Base-by-base conservation (phyloP, 2,329 filamentous ascomycete species). In the Cladosporium sp. region DNA sequence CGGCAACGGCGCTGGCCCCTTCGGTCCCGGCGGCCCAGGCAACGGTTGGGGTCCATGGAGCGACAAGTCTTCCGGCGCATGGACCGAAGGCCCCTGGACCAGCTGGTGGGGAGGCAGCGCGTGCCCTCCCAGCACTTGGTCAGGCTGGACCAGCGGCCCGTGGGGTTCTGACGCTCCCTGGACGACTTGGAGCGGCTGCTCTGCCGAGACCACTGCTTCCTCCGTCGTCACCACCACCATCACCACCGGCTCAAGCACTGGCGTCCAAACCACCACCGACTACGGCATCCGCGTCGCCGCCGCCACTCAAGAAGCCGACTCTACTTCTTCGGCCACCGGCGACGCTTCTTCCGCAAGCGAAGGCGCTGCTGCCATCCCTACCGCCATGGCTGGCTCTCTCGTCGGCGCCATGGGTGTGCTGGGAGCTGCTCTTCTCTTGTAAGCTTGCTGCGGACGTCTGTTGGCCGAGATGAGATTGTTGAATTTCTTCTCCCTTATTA, bases 121-220 rank as follows among this genome's bases (percentile, higher is more conserved):
- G 4, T 67, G 65, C 52, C 65, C 65, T 9, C 56, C 53, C 3
- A 58, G 52, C 47, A 66, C 64, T 16, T 67, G 65, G 65, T 56
- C 54, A 43, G 61, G 64, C 39, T 67, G 65, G 65, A 67, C 65
- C 0, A 57, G 53, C 16, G 63, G 57, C 25, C 42, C 61, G 13
- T 67, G 62, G 62, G 55, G 53, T 6, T 59, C 60, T 12, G 49
- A 55, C 43, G 62, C 64, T 15, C 65, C 65, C 3, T 67, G 65
- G 65, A 67, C 65, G 1, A 62, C 59, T 16, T 67, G 65, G 65
- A 53, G 59, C 5, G 64, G 56, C 16, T 67, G 65, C 54, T 54
- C 55, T 12, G 64, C 65, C 13, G 55, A 53, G 25, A 65, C 64
- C 3, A 67, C 65, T 29, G 61, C 61, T 13, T 61, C 59, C 4